A percentile compares a stretch with the other conserved stretches of the same genome.
Conservation (phyloP, 208 protist genomes). For the Crithidia expoeki region DNA sequence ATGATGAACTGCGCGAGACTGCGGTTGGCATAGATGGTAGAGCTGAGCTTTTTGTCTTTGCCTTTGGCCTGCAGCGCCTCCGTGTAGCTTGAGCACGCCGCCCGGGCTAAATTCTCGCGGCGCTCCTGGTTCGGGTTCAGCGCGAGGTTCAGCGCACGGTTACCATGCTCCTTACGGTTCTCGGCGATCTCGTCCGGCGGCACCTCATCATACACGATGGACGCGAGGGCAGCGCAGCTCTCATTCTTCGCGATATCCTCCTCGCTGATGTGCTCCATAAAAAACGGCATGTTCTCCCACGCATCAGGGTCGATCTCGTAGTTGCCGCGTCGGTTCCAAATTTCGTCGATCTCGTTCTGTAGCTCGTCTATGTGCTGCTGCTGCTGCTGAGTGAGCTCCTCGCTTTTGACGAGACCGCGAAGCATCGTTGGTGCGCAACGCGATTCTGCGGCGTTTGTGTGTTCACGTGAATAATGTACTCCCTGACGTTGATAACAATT, state of each 20-base stretch:
- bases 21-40: conserved; percentile 84
- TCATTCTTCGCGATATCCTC: conserved; percentile 83
- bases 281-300: conserved; percentile 89
- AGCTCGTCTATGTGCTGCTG: conserved; percentile 69
- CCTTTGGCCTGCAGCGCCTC: conserved; percentile 83
- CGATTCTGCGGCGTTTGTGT: background rate
- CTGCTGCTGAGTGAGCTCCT: conserved; percentile 61
- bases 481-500: too few relatives aligned
- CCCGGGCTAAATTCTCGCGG: conserved; percentile 77
- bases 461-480: background rate
- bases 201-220: conserved; percentile 88
- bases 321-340: conserved; percentile 84
- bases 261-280: conserved; percentile 88
- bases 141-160: conserved; percentile 72
- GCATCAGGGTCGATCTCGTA: conserved; percentile 88
- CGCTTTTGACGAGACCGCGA: conserved; percentile 45
- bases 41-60: conserved; percentile 65
- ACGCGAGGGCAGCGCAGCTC: conserved; percentile 74
- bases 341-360: conserved; percentile 86
- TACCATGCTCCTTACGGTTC: conserved; percentile 88
- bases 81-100: conserved; percentile 85
- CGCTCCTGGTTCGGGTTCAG: conserved; percentile 80
- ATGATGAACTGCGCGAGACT: conserved; percentile 88
- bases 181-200: conserved; percentile 83
- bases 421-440: conserved; percentile 25